Evolutionary conservation across 2,329 filamentous ascomycete species (phyloP), one percentile per base, ranked within the genome.

Genomic region (Cytospora chrysosperma): DNA sequence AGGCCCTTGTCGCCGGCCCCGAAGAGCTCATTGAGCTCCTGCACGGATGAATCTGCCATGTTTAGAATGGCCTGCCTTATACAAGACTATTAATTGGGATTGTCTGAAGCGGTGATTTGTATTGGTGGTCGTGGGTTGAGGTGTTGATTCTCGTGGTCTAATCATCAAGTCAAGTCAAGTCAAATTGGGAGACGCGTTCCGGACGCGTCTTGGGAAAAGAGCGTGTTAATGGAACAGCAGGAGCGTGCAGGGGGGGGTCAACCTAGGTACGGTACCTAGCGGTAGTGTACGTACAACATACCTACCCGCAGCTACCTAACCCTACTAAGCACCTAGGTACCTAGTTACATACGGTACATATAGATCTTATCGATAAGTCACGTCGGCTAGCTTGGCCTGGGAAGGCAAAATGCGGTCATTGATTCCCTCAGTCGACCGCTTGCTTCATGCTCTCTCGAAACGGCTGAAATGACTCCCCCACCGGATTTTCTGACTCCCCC

Each of bases 1-100:
- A 98, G 81, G 43, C 84, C 78, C 78, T 83, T 72, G 75, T 81
- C 71, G 75, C 81, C 71, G 70, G 78, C 65, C 76, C 81, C 76
- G 86, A 94, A 79, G 80, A 72, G 75, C 68, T 79, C 75, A 65
- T 80, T 81, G 60, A 82, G 70, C 69, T 81, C 77, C 59, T 73
- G 72, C 15, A 75, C 63, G 3, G 70, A 73, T 54, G 74, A 70
- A 58, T 80, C 77, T 49, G 75, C 74, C 78, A 80, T 80, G 53
- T 68, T n/a, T 63, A 58, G 21, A 17, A 24, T 21, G 59, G 56
- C 54, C 61, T 61, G 63, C 62, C 64, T 66, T 47, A 34, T 21
- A 7, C 10, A n/a, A n/a, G n/a, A n/a, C n/a, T n/a, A n/a, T n/a
- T n/a, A n/a, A n/a, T n/a, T n/a, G n/a, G n/a, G n/a, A n/a, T n/a